Evolutionary conservation across 2,329 filamentous ascomycete genomes (phyloP), one percentile per base, ranked within the genome.

Genomic region (Didymella pomorum): DNA sequence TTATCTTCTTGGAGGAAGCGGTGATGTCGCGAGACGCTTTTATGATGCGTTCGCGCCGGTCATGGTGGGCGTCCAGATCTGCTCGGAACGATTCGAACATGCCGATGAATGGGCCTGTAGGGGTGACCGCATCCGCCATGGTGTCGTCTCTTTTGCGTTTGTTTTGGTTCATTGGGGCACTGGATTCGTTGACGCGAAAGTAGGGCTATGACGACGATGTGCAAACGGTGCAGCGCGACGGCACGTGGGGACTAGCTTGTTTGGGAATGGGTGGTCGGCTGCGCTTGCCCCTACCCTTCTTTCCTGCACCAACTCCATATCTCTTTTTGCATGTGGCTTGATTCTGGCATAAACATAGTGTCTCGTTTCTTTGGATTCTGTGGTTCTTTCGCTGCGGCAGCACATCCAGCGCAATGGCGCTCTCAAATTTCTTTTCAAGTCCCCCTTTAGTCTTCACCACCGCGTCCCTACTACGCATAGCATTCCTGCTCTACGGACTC

Each of bases 1-100:
- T 95, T 58, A 98, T 96, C 81, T 98, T 99, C 83, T 99, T 99
- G 79, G 92, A 97, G 52, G 93, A 82, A 0, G 92, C 93, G 7
- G 95, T 99, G 58, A 99, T 91, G 76, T 99, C 95, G 62, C 94
- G 84, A 9, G 92, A 96, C 2, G 89, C 89, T 81, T 98, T 99
- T 72, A 96, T 91, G 67, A 97, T 87, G 52, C 90, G 87, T 80
- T 97, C 93, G 56, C 93, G 86, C 16, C 95, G 89, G 78, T 98
- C 95, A 77, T 99, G 92, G 75, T 98, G 94, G 78, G 95, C 87
- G 72, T 99, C 95, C 26, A 99, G 83, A 78, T 97, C 93, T 70
- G 89, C 84, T 50, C 93, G 89, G 76, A 98, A 97, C 8, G 77
- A 80, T 76, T 92, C 89, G 75, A 99, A 99, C 84, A 98, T 93